Evolutionary conservation across 1,284 basidiomycete genomes (phyloP).

Genomic region (Fereydounia khargensis): DNA sequence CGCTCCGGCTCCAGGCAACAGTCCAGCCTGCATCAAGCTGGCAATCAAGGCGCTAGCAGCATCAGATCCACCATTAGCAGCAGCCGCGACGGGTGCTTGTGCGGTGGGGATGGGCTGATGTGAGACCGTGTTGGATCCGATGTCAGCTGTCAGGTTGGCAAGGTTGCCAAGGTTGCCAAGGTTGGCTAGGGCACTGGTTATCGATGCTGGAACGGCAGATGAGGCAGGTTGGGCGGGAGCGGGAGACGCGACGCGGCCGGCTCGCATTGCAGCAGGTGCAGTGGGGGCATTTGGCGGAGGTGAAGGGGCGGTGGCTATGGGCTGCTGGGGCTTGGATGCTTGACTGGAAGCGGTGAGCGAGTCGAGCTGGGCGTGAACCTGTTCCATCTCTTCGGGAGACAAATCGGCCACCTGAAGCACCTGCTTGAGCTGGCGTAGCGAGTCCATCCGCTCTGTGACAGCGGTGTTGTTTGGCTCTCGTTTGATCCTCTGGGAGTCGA

Average conservation of each 20-base stretch:
- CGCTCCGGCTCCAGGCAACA: constrained; percentile 28
- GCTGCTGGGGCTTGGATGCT: constrained; percentile 5
- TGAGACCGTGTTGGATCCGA: background rate
- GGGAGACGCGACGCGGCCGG: constrained; percentile 29
- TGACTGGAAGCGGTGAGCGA: constrained; percentile 61
- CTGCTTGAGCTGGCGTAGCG: constrained; percentile 66
- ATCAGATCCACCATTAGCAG: constrained; percentile 49
- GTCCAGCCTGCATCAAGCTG: constrained; percentile 50
- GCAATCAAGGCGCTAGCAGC: constrained; percentile 33
- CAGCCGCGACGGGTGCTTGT: constrained; percentile 41
- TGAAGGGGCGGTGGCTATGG: constrained; percentile 30
- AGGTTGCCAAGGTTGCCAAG: constrained; percentile 1
- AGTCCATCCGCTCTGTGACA: constrained; percentile 29
- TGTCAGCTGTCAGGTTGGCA: background rate
- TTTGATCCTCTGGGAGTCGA: constrained; percentile 34
- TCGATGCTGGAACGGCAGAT: constrained; percentile 8
- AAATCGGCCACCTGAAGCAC: constrained; percentile 72
- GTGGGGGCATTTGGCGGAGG: constrained; percentile 27
- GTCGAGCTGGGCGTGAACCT: constrained; percentile 75
- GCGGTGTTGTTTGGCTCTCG: constrained; percentile 26
- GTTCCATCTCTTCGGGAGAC: constrained; percentile 73
- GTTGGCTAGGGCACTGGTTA: constrained; percentile 22
- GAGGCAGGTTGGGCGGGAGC: constrained; percentile 24
- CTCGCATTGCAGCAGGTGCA: constrained; percentile 34
- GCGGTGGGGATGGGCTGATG: constrained; percentile 7